Conservation (phyloP, 1,139 yeast species). For the Lodderomyces margitis region DNA sequence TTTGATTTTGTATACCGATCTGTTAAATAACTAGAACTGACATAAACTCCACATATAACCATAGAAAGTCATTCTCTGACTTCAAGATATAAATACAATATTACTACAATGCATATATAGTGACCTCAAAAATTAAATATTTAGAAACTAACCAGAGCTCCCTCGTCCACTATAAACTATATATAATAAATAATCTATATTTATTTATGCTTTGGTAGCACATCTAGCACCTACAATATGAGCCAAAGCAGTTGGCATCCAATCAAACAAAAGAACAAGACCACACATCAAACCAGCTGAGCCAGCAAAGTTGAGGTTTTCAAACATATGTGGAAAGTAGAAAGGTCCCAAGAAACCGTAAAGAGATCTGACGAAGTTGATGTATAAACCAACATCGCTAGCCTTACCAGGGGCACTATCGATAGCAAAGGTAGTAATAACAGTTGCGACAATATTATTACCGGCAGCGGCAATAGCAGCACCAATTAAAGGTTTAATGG, state of each 20-base stretch:
- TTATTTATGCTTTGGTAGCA: neutral
- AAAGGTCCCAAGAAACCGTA: conserved; percentile 26
- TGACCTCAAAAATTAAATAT: too few species aligned
- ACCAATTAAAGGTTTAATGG: conserved; percentile 24
- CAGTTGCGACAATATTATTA: conserved; percentile 24
- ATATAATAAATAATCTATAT: too few species aligned
- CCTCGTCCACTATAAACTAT: too few species aligned
- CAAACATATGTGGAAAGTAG: conserved; percentile 25
- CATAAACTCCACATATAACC: too few species aligned
- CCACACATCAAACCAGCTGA: conserved; percentile 19
- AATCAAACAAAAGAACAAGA: conserved; percentile 13
- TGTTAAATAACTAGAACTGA: too few species aligned
- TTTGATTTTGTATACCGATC: too few species aligned
- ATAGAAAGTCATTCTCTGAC: too few species aligned
- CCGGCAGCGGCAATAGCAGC: conserved; percentile 26
- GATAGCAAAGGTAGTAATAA: conserved; percentile 20
- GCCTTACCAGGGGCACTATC: conserved; percentile 17
- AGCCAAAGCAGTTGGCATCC: conserved; percentile 9
- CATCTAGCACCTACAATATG: conserved; percentile 13
- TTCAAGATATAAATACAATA: too few species aligned
- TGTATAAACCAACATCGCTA: conserved; percentile 18
- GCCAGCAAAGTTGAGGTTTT: conserved; percentile 15
- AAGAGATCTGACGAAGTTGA: conserved; percentile 18
- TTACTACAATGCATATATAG: too few species aligned
- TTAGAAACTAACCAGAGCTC: neutral